Evolutionary conservation across 2,329 filamentous ascomycete genomes (phyloP).

Genomic region (Blastomyces gilchristii): DNA sequence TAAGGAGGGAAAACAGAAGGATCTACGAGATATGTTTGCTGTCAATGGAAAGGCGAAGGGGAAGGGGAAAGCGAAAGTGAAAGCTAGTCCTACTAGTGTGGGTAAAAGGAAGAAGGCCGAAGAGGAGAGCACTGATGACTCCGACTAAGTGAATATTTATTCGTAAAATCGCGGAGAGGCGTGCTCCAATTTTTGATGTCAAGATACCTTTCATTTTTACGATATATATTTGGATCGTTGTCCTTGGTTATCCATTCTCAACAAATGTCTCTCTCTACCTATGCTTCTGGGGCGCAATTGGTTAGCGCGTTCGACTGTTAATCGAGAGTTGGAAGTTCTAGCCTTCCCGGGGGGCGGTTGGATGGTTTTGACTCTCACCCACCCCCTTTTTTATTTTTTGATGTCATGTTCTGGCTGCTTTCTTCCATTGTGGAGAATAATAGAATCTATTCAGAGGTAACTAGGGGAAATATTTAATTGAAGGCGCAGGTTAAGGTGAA

Average conservation of each 20-base stretch:
- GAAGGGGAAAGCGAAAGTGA: background rate
- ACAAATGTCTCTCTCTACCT: background rate
- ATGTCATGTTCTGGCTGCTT: background rate
- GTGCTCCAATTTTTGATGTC: background rate
- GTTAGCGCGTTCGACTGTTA: background rate
- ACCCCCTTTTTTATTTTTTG: background rate
- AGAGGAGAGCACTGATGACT: background rate
- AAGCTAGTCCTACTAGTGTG: background rate
- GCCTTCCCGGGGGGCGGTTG: slow-evolving; percentile 31
- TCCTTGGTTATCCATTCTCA: background rate
- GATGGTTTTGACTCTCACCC: slow-evolving; percentile 3
- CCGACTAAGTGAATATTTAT: background rate
- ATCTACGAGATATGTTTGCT: slow-evolving; percentile 22
- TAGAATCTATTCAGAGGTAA: background rate
- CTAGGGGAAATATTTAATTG: background rate
- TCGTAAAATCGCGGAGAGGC: background rate
- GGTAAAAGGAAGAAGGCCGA: background rate
- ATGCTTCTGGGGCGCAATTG: background rate
- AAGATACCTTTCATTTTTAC: background rate
- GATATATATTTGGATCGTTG: no score
- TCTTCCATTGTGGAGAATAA: background rate
- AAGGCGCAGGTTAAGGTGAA: background rate
- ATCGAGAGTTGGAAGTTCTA: slow-evolving; percentile 31
- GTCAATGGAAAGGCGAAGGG: slow-evolving; percentile 2
- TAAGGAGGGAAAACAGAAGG: slow-evolving; percentile 43